Conservation (phyloP, 2,329 filamentous ascomycete species). For the Sporothrix sp. region DNA sequence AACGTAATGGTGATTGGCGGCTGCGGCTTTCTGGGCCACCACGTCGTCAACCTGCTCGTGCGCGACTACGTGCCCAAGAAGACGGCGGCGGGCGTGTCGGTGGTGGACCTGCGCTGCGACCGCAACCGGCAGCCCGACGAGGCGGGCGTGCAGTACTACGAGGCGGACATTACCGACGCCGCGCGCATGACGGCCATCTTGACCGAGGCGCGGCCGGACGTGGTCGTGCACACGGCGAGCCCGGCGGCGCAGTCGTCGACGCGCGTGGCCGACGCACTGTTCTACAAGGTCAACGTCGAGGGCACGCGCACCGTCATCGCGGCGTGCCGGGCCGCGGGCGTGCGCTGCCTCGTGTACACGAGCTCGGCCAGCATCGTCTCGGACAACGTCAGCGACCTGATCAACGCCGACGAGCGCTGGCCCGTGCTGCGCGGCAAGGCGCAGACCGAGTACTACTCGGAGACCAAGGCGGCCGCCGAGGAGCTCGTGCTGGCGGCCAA, state of each 20-base stretch:
- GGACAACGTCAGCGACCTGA: constrained; percentile 68
- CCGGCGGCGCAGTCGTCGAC: constrained; percentile 48
- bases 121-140: constrained; percentile 54
- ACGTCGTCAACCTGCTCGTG: constrained; percentile 66
- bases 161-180: constrained; percentile 67
- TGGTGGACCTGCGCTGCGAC: constrained; percentile 62
- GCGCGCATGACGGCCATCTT: constrained; percentile 55
- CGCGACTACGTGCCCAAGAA: constrained; percentile 39
- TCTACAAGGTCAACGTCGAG: constrained; percentile 77
- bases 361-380: constrained; percentile 80
- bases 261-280: constrained; percentile 48
- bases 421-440: constrained; percentile 62
- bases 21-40: constrained; percentile 75
- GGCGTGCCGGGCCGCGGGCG: constrained; percentile 58
- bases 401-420: constrained; percentile 77
- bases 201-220: constrained; percentile 57
- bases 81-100: constrained; percentile 46
- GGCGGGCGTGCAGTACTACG: constrained; percentile 55
- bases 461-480: constrained; percentile 85
- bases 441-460: constrained; percentile 75
- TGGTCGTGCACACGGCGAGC: constrained; percentile 86
- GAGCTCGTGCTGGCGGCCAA: constrained; percentile 69
- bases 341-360: constrained; percentile 81
- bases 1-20: constrained; percentile 71
- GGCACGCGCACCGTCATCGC: constrained; percentile 72